Base-by-base conservation (phyloP, 768 basidiomycete genomes). In the Calocybe gangraenosa region DNA sequence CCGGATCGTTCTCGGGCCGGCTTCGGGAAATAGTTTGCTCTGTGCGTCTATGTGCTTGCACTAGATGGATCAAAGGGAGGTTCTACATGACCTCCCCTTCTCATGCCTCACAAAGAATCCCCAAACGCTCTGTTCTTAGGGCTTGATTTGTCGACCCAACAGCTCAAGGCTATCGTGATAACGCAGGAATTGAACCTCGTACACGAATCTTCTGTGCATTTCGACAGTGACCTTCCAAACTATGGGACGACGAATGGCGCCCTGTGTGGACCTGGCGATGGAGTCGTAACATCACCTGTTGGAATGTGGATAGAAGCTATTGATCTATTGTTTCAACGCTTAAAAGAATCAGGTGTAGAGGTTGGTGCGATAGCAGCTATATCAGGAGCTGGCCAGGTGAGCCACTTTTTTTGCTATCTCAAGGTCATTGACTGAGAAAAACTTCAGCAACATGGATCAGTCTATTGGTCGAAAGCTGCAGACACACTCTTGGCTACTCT, bases 121-220 rank as follows among this genome's bases (percentile, higher is more conserved):
- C 13, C 48, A 44, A 50, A 42, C 40, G 57, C 56, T 11, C 58
- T 70, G 30, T 91, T 89, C 60, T 81, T 92, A 18, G 91, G 91
- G 11, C 76, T 92, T 43, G 91, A 93, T 64, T 76, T 92, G 31
- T 91, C 87, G 1, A 93, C 91, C 0, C 92, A 95, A 58, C 82
- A 84, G 52, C 72, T 90, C 44, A 89, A 94, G 63, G 88, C 83
- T 0, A 75, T 89, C 32, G 57, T 92, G 39, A 75, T 87, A 43
- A 63, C 75, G 17, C 69, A 80, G 32, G 71, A 80, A 46, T 71
- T 73, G 14, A 62, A 70, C 15, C 69, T 87, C 46, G 68, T 87
- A 0, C 75, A 84, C 53, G 84, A 92, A 60, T 71, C 76, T 9
- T 71, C 83, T 2, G 83, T 93, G 14, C 76, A 87, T 59, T 95